Evolutionary conservation across 116 monocot genomes (phyloP).

Genomic region (Thalassia testudinum): DNA sequence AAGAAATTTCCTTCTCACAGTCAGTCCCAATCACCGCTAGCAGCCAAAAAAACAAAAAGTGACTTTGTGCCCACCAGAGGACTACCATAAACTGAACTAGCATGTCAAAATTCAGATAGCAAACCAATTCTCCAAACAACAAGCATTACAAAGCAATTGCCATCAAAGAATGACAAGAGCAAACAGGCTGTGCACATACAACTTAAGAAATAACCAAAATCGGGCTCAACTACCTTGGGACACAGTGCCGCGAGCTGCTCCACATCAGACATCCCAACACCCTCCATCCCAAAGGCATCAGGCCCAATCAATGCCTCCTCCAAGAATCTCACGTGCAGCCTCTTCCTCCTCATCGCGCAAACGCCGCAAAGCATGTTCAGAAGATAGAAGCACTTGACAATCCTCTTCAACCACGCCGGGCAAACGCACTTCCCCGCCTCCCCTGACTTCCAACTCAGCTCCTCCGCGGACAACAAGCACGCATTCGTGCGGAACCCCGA

Average conservation of each 20-base stretch:
- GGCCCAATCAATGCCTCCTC: slow-evolving; percentile 3
- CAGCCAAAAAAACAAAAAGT: too few species aligned
- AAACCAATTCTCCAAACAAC: too few species aligned
- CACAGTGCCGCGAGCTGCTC: slow-evolving; percentile 6
- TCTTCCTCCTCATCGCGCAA: slow-evolving; percentile 20
- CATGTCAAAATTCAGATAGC: too few species aligned
- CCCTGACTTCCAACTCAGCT: neutral
- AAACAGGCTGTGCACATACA: too few species aligned
- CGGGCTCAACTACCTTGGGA: slow-evolving; percentile 6
- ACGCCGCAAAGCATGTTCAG: slow-evolving; percentile 52
- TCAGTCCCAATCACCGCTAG: too few species aligned
- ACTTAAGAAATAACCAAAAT: neutral
- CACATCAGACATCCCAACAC: slow-evolving; percentile 9
- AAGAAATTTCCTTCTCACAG: too few species aligned
- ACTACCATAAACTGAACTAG: too few species aligned
- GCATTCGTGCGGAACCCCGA: slow-evolving; percentile 13
- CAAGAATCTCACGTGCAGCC: slow-evolving; percentile 5
- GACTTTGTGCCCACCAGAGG: too few species aligned
- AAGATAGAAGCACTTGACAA: slow-evolving; percentile 52
- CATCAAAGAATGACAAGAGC: too few species aligned
- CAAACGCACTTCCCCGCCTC: slow-evolving; percentile 26
- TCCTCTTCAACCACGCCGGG: slow-evolving; percentile 56
- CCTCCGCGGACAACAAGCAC: slow-evolving; percentile 35
- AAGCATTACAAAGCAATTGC: too few species aligned
- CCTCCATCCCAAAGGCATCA: neutral